Evolutionary conservation across 345 rosid species (phyloP).

Genomic region (Moricandia moricandioides): DNA sequence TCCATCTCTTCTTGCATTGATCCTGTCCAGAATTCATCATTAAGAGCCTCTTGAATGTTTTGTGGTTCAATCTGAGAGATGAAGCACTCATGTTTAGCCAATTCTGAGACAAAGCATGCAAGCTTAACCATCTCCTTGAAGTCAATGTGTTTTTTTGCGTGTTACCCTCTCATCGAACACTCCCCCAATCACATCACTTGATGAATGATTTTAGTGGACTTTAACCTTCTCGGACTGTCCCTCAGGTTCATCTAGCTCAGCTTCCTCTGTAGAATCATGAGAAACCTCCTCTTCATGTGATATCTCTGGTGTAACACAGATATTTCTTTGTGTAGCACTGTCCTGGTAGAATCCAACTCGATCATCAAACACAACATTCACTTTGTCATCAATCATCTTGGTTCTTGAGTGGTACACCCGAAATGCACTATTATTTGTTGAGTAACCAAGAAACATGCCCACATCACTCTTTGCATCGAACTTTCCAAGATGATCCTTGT

Average conservation of each 20-base stretch:
- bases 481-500: not conserved
- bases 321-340: not conserved
- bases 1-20: not conserved
- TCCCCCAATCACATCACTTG: not conserved
- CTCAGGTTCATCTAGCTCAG: not conserved
- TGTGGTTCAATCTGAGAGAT: not conserved
- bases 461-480: not conserved
- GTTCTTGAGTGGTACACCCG: not conserved
- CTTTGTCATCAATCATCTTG: not conserved
- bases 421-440: not conserved
- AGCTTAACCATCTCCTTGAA: not conserved
- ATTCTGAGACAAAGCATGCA: not conserved
- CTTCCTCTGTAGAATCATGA: too few relatives aligned
- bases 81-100: not conserved
- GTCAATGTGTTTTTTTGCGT: not conserved
- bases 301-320: not conserved
- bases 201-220: not conserved
- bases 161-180: not conserved
- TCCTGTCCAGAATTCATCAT: not conserved
- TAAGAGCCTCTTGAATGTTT: not conserved
- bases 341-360: not conserved
- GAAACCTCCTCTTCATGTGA: too few relatives aligned
- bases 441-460: not conserved
- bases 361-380: not conserved
- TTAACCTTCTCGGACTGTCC: not conserved